Evolutionary conservation across 106 monocot species (phyloP), one percentile per base, ranked within the genome.

Genomic region (Alisma plantagoaquatica): DNA sequence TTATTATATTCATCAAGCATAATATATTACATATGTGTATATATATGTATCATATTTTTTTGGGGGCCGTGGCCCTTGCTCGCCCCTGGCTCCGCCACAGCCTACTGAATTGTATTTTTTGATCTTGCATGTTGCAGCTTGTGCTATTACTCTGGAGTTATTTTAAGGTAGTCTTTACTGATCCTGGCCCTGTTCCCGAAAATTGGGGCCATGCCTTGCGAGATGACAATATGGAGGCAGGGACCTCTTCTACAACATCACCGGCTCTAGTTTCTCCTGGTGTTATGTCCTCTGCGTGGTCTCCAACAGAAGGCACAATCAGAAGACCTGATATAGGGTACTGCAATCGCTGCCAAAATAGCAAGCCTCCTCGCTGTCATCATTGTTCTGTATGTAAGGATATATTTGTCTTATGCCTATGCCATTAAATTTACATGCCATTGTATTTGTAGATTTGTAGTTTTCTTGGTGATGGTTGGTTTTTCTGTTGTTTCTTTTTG

Each of bases 311-410:
- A 31, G 66, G 30, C 10, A 23, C 31, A 10, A 70, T 59, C 35
- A 75, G 74, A 67, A 74, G 72, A 47, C 60, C 46, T 67, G 44
- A 43, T 48, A 38, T 63, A 47, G 62, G 72, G 58, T 82, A 77
- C 42, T 93, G 93, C 60, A 70, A 33, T 49, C 68, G 65, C 18
- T 93, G 93, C 57, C 80, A 80, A 74, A 74, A 77, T 59, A 43
- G 52, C 66, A 93, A 87, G 67, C 93, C 93, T 57, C 87, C 83
- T 33, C 79, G 93, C 44, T 83, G 93, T 38, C 93, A 93, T 70
- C 93, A 93, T 60, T 93, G 93, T 60, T 92, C 92, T 66, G 64
- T 93, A 29, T 93, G 87, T 93, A 75, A 80, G 59, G 4, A n/a
- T n/a, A n/a, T n/a, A n/a, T n/a, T n/a, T n/a, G n/a, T n/a, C n/a